Conservation (phyloP, 352 stramenopile species). For the Phytophthora uliginosa region DNA sequence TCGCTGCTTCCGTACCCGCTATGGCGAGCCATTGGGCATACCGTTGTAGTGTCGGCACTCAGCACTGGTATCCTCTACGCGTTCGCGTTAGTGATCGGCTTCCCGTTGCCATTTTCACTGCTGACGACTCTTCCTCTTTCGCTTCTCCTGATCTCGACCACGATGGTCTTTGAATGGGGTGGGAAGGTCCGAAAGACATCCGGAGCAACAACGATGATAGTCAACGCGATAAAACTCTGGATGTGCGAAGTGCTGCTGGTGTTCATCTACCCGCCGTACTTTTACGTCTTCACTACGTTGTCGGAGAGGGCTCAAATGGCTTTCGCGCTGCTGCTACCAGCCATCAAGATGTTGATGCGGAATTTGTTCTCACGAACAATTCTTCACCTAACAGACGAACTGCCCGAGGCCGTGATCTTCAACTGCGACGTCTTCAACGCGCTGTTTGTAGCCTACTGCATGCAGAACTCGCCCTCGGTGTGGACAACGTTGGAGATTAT, state of each 20-base stretch:
- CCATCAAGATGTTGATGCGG: constrained; percentile 22
- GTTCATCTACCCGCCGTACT: constrained; percentile 27
- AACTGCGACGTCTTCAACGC: constrained; percentile 38
- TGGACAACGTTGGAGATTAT: constrained; percentile 32
- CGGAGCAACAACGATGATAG: constrained; percentile 7
- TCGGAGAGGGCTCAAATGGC: constrained; percentile 4
- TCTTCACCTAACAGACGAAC: constrained; percentile 19
- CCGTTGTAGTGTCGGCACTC: background rate
- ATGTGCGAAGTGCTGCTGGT: constrained; percentile 23
- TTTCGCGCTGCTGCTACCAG: constrained; percentile 28
- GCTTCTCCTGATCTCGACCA: constrained; percentile 12
- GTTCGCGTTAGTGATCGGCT: constrained; percentile 4
- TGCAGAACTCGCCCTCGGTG: constrained; percentile 33
- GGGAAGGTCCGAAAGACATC: constrained; percentile 13
- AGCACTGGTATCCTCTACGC: constrained; percentile 15
- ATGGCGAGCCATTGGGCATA: background rate
- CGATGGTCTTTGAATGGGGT: constrained; percentile 7
- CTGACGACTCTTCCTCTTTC: constrained; percentile 7
- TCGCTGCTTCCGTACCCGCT: constrained; percentile 11
- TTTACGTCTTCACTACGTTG: constrained; percentile 23
- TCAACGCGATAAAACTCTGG: constrained; percentile 21
- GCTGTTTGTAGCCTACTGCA: constrained; percentile 32
- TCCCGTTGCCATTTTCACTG: constrained; percentile 23
- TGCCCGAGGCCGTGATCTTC: constrained; percentile 30
- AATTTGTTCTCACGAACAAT: constrained; percentile 23